Evolutionary conservation across 192 early-diverging fungal genomes (phyloP).

Genomic region (Gamsiella multidivaricata): DNA sequence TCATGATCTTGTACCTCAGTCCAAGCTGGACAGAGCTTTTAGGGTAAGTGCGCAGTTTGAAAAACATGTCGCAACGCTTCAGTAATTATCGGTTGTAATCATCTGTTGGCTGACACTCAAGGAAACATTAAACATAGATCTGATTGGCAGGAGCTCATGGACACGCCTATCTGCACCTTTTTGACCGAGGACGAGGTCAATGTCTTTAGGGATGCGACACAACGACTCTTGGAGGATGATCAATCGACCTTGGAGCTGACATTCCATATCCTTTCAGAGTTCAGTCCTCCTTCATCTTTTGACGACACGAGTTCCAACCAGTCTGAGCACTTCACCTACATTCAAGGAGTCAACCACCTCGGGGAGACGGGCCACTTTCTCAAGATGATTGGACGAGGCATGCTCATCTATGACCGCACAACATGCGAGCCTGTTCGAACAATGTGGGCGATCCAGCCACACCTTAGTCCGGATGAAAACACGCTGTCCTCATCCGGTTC

Average conservation of each 20-base stretch:
- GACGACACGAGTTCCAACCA: slow-evolving; percentile 52
- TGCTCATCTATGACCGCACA: slow-evolving; percentile 79
- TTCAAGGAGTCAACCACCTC: slow-evolving; percentile 12
- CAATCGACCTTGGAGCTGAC: slow-evolving; percentile 73
- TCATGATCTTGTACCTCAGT: slow-evolving; percentile 70
- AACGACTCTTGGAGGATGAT: slow-evolving; percentile 65
- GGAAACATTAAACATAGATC: slow-evolving; percentile 32
- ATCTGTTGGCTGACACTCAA: slow-evolving; percentile 18
- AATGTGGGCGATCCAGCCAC: slow-evolving; percentile 83
- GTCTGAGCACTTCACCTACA: slow-evolving; percentile 60
- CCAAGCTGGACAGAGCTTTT: slow-evolving; percentile 76
- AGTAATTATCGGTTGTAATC: slow-evolving; percentile 10
- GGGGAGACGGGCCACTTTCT: slow-evolving; percentile 52
- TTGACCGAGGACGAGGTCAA: slow-evolving; percentile 66
- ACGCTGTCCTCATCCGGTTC: slow-evolving; percentile 18
- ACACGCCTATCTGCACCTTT: slow-evolving; percentile 62
- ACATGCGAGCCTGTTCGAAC: slow-evolving; percentile 73
- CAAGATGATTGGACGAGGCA: slow-evolving; percentile 88
- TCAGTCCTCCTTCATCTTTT: slow-evolving; percentile 39
- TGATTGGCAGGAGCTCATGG: slow-evolving; percentile 58
- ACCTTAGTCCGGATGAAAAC: slow-evolving; percentile 26
- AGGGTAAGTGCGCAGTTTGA: slow-evolving; percentile 73
- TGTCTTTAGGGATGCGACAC: slow-evolving; percentile 71
- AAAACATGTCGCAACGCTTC: no score
- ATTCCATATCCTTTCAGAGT: slow-evolving; percentile 58